Evolutionary conservation across 1,284 basidiomycete species (phyloP).

Genomic region (Apiotrichum mycotoxinovorans): DNA sequence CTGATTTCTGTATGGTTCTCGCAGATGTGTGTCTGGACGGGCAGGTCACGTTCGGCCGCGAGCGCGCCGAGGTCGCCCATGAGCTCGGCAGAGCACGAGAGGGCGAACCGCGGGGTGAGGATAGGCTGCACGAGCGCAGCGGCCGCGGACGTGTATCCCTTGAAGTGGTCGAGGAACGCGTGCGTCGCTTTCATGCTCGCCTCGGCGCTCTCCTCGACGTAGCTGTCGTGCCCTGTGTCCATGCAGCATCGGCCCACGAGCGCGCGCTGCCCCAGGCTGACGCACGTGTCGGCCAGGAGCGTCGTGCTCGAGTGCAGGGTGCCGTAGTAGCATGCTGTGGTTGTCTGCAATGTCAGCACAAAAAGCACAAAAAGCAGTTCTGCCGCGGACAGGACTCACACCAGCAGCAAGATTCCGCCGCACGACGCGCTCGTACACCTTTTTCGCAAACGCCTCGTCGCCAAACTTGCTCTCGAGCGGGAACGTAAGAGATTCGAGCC

Average conservation of each 20-base stretch:
- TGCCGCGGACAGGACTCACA: slow-evolving; percentile 53
- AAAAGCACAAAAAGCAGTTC: neutral
- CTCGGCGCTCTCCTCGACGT: slow-evolving; percentile 64
- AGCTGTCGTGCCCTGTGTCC: slow-evolving; percentile 68
- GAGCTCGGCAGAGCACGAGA: slow-evolving; percentile 78
- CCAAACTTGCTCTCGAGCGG: slow-evolving; percentile 78
- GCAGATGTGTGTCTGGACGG: slow-evolving; percentile 87
- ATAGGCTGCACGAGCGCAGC: slow-evolving; percentile 72
- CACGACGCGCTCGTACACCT: slow-evolving; percentile 70
- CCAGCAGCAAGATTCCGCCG: slow-evolving; percentile 70
- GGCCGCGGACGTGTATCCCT: slow-evolving; percentile 39
- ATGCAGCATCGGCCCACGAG: slow-evolving; percentile 92
- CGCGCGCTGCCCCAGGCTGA: slow-evolving; percentile 72
- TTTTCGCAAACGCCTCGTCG: slow-evolving; percentile 67
- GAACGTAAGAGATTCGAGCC: slow-evolving; percentile 83
- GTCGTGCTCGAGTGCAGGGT: slow-evolving; percentile 77
- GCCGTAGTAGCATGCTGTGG: slow-evolving; percentile 89
- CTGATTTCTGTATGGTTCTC: slow-evolving; percentile 78
- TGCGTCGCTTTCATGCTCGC: slow-evolving; percentile 62
- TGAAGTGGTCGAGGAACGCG: slow-evolving; percentile 66
- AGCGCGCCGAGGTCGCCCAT: slow-evolving; percentile 64
- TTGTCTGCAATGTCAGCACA: slow-evolving; percentile 59
- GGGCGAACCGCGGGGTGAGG: slow-evolving; percentile 91
- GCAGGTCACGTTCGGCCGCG: slow-evolving; percentile 44
- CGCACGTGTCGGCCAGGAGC: slow-evolving; percentile 75